These are phyloP conservation scores for Paramecium octaurelia DNA, from an alignment of 73 alveolate species.

Conservation along the genomic window DNA sequence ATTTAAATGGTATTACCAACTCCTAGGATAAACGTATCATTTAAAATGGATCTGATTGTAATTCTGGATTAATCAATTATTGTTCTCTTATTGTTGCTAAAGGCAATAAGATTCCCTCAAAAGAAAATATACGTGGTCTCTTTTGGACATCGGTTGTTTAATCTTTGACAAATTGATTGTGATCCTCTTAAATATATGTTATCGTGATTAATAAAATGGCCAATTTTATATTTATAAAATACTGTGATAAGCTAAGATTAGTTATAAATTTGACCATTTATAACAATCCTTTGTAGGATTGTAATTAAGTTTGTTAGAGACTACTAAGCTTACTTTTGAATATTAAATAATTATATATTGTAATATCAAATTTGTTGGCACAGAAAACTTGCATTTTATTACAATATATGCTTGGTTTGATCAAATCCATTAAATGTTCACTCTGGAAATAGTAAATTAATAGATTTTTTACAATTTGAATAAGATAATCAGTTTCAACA, in stretches of 20 bases:
- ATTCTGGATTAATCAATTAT: background rate
- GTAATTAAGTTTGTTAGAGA: background rate
- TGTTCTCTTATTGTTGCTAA: background rate
- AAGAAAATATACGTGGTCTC: background rate
- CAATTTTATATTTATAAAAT: constrained; percentile 44
- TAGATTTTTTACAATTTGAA: background rate
- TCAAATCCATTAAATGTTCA: background rate
- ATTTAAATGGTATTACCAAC: background rate
- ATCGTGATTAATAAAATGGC: constrained; percentile 62
- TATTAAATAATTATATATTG: background rate
- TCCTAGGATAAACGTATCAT: background rate
- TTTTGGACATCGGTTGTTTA: background rate
- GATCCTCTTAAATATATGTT: constrained; percentile 33
- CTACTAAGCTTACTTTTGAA: constrained; percentile 24
- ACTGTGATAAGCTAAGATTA: too few relatives aligned
- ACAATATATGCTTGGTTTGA: background rate
- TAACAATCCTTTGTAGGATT: too few relatives aligned
- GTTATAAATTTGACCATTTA: too few relatives aligned
- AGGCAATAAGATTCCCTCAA: background rate
- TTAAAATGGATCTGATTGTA: background rate
- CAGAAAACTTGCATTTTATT: background rate
- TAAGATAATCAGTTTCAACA: constrained; percentile 8
- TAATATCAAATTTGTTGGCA: background rate
- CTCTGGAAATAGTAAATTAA: background rate
- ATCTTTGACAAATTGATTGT: background rate